Evolutionary conservation across 2,329 filamentous ascomycete species (phyloP), one percentile per base, ranked within the genome.

Genomic region (Graphiopsis chlorocephala): DNA sequence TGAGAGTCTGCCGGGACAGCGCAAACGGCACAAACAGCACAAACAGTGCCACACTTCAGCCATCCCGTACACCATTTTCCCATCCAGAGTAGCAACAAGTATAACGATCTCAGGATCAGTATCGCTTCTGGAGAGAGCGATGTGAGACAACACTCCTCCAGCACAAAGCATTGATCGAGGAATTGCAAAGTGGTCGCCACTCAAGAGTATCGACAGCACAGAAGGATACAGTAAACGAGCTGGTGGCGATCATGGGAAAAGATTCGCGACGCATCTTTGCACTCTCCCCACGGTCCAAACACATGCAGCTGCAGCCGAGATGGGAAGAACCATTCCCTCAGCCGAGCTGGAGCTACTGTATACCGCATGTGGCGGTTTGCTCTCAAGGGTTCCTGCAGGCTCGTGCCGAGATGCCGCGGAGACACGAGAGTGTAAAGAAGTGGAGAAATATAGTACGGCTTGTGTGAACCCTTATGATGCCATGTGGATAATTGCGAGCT

Each of bases 391-490:
- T 10, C 35, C 33, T 58, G 56, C 33, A 42, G 55, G 35, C 56
- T 58, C 35, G 35, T 58, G 56, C 56, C 56, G 56, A 45, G 35
- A 15, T 58, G 33, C 56, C 56, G 56, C 35, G 23, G 23, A 45
- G 23, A 45, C 28, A 42, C 35, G 56, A 58, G 23, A 45, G 20
- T 35, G 31, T 28, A 28, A 23, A 15, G 6, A 23, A 31, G 20
- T 23, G 28, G 28, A 31, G 50, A n/a, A n/a, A n/a, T n/a, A n/a
- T 6, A 50, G 20, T 17, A 26, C 23, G 7, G 5, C 20, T 25
- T 23, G 35, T 38, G 35, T 38, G 3, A 14, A 7, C 15, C 35
- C 12, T 38, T 12, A 10, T 14, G 8, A 6, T 6, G 8, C 11
- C 38, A 42, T 20, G 6, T n/a, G 17, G 14, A 35, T 3, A 35